Evolutionary conservation across 2,329 filamentous ascomycete genomes (phyloP).

Genomic region (Aureobasidium pullulans): DNA sequence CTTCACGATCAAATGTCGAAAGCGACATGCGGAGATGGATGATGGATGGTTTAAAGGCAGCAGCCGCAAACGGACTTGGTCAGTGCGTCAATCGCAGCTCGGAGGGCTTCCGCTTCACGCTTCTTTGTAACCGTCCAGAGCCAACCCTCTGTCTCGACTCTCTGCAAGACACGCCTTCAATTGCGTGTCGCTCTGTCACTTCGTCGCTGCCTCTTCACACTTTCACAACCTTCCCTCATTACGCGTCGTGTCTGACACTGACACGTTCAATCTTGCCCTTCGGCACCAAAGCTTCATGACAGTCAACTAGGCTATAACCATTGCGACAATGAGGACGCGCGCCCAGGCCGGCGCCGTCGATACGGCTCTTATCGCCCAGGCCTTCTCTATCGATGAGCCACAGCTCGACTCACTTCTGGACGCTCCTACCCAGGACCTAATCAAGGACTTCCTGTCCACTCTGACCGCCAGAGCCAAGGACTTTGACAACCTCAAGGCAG

Average conservation of each 20-base stretch:
- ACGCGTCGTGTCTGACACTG: neutral
- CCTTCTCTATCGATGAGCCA: conserved; percentile 60
- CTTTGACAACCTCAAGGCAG: conserved; percentile 71
- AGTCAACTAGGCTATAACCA: neutral
- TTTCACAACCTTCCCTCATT: neutral
- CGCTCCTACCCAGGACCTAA: conserved; percentile 69
- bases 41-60: neutral
- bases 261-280: neutral
- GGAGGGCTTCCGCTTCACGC: neutral
- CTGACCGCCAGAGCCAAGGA: conserved; percentile 75
- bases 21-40: no score
- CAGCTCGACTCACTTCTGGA: conserved; percentile 55
- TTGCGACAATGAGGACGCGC: conserved; percentile 42
- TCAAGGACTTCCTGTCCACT: conserved; percentile 65
- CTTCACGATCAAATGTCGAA: neutral
- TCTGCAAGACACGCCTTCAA: neutral
- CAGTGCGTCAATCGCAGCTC: neutral
- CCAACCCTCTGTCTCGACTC: neutral
- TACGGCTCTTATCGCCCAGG: conserved; percentile 63
- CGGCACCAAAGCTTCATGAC: conserved; percentile 3
- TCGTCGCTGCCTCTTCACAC: neutral
- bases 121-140: neutral
- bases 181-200: neutral
- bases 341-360: conserved; percentile 51
- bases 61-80: conserved; percentile 5